phyloP scores from a whole-genome alignment of 2,329 filamentous ascomycete genomes.

The Aspergillus tanneri region DNA sequence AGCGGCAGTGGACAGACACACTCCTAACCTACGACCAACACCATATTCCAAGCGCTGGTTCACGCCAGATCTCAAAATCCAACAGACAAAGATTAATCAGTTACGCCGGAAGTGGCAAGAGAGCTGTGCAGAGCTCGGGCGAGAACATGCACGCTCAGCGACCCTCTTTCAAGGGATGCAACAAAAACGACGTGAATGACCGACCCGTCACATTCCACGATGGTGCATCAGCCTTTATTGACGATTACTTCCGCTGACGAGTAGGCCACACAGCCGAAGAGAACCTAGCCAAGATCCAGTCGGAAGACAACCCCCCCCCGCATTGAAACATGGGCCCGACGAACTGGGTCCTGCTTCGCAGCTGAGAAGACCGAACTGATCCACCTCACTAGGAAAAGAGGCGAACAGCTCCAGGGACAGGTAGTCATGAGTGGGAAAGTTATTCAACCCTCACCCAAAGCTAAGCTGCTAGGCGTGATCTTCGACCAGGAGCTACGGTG shows the following conservation, averaged over 20 bases:
- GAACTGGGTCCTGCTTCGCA: constrained; percentile 29
- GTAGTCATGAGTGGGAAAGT: constrained; percentile 16
- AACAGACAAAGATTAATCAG: too few species aligned
- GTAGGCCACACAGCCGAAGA: too few species aligned
- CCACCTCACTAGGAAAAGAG: constrained; percentile 26
- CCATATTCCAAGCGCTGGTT: constrained; percentile 27
- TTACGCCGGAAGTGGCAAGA: too few species aligned
- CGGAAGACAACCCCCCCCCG: constrained; percentile 28
- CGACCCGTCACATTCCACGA: constrained; percentile 18
- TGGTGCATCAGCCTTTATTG: too few species aligned
- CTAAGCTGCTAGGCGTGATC: constrained; percentile 28
- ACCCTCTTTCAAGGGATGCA: constrained; percentile 15
- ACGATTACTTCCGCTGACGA: too few species aligned
- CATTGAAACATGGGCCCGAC: constrained; percentile 26
- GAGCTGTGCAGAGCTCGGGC: constrained; percentile 7
- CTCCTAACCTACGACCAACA: constrained; percentile 6
- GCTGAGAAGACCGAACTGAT: constrained; percentile 33
- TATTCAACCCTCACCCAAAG: constrained; percentile 17
- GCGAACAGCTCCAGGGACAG: constrained; percentile 14
- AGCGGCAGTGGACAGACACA: too few species aligned
- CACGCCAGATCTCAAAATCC: too few species aligned
- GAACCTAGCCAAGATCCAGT: constrained; percentile 24
- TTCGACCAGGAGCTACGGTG: constrained; percentile 23
- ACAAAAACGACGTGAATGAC: constrained; percentile 20
- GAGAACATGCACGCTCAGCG: constrained; percentile 6